These are phyloP conservation scores for Hanseniaspora jakobsenii DNA, from an alignment of 805 yeast genomes.

Conservation along the genomic window DNA sequence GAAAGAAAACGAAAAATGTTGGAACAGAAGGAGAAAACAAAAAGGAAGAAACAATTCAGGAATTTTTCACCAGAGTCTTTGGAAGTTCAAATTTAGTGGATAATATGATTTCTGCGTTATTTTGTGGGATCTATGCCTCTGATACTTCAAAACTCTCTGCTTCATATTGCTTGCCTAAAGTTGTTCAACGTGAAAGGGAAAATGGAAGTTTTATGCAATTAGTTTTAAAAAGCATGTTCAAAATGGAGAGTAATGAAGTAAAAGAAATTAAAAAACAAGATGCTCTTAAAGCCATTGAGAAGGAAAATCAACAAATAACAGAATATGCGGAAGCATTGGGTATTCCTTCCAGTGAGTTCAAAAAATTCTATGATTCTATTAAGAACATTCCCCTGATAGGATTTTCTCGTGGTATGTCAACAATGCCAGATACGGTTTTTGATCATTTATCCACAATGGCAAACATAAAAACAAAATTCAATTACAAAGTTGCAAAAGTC, in stretches of 20 bases:
- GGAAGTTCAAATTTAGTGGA: slow-evolving; percentile 38
- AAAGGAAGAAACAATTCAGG: slow-evolving; percentile 48
- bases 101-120: slow-evolving; percentile 64
- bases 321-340: neutral
- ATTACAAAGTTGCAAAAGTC: neutral
- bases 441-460: slow-evolving; percentile 29
- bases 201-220: slow-evolving; percentile 48
- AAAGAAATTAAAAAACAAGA: no score
- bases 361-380: slow-evolving; percentile 29
- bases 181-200: slow-evolving; percentile 46
- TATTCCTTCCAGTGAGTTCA: slow-evolving; percentile 25
- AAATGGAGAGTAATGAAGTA: slow-evolving; percentile 18
- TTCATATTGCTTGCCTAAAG: slow-evolving; percentile 41
- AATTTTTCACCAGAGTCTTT: slow-evolving; percentile 58
- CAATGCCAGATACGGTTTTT: slow-evolving; percentile 37
- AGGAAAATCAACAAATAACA: no score
- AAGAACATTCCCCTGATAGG: slow-evolving; percentile 52
- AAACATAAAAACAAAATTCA: slow-evolving; percentile 29
- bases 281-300: no score
- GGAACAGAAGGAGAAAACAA: slow-evolving; percentile 34
- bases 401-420: slow-evolving; percentile 44
- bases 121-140: slow-evolving; percentile 89
- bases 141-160: slow-evolving; percentile 59
- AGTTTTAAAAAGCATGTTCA: slow-evolving; percentile 27
- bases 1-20: slow-evolving; percentile 22